Base-by-base conservation (phyloP, 1,284 basidiomycete species). In the Coriolopsis trogii region DNA sequence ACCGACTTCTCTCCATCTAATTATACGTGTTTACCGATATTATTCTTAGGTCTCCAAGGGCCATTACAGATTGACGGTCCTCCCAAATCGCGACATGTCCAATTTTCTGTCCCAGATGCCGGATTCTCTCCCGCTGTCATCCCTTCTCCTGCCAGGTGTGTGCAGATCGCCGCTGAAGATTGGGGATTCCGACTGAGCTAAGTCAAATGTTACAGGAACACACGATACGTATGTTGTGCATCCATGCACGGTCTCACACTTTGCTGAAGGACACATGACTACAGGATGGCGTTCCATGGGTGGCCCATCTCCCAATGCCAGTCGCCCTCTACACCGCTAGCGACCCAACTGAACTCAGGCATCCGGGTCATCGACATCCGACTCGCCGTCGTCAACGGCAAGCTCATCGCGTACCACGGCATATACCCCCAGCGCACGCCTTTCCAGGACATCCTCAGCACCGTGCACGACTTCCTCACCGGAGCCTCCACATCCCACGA, bases 321-420 rank as follows among this genome's bases (percentile, higher is more conserved):
- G 64, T 76, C 76, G 21, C 67, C 67, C 15, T 63, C 67, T 3
- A 84, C 77, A 0, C 77, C 84, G 3, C 77, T 90, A 18, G 68
- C 70, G 18, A 65, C 70, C 25, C 89, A 91, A 66, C 74, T 92
- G 9, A 68, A 72, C 13, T 76, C 76, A 21, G 91, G 91, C 1
- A 86, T 95, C 51, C 85, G 93, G 4, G 80, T 91, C 45, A 65
- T 95, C 34, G 93, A 96, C 63, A 74, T 96, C 44, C 84, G 93
- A 1, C 80, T 95, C 8, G 77, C 88, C 12, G 80, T 90, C 39
- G 74, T 87, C 39, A 67, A 88, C 25, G 75, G 77, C 34, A 70
- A 75, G 42, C 79, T 92, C 45, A 76, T 85, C 59, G 80, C 89
- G n/a, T 93, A 89, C 68, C 93, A 95, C 63, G 92, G 91, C 28